A percentile compares a stretch with the other conserved stretches of the same genome.
Evolutionary conservation across 2,329 filamentous ascomycete species (phyloP).

Genomic region (Dendryphion nanum): DNA sequence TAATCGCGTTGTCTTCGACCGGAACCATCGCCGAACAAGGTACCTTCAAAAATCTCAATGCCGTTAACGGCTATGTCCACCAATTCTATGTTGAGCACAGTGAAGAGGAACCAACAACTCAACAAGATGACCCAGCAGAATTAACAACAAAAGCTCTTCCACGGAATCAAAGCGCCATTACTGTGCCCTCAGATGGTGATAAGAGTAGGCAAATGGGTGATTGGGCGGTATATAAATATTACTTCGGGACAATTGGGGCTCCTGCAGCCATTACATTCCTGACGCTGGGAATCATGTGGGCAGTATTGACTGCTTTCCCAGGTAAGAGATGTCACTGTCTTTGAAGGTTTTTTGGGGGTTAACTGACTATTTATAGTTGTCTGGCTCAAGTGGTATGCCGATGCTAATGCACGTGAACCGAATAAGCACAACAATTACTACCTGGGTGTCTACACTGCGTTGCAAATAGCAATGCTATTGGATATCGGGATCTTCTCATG

Average conservation of each 20-base stretch:
- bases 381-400: conserved; percentile 47
- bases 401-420: conserved; percentile 32
- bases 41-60: conserved; percentile 28
- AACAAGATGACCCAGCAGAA: not conserved
- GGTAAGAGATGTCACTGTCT: conserved; percentile 2
- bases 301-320: conserved; percentile 11
- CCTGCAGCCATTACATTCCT: conserved; percentile 4
- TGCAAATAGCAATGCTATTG: conserved; percentile 4
- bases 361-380: conserved; percentile 20
- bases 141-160: no score
- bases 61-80: conserved; percentile 18
- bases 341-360: no score
- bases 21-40: conserved; percentile 28
- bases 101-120: not conserved
- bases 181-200: not conserved
- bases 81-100: conserved; percentile 14
- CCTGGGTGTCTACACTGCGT: conserved; percentile 7
- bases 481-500: conserved; percentile 5
- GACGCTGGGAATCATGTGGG: conserved; percentile 3
- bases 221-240: conserved; percentile 11
- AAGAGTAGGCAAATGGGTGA: conserved; percentile 8
- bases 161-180: not conserved
- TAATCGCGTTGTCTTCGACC: conserved; percentile 3
- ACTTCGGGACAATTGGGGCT: conserved; percentile 8
- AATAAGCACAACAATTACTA: conserved; percentile 15